Conservation (phyloP, 139 green algal species). For the Chlamydomonas schloesseri region DNA sequence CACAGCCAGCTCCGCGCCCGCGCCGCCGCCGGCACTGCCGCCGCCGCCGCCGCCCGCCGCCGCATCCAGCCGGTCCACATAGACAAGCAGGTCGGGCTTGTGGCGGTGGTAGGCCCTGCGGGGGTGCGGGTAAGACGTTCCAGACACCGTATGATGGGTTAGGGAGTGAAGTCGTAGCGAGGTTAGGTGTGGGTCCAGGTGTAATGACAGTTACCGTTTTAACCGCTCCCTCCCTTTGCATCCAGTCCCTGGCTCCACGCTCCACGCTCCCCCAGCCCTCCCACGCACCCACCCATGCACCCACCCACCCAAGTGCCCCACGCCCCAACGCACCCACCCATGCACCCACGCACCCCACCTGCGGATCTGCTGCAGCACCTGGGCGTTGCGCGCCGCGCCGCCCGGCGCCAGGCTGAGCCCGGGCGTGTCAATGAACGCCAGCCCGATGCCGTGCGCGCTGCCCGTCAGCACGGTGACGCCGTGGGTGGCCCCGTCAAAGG, state of each 20-base stretch:
- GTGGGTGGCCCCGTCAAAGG: constrained; percentile 58
- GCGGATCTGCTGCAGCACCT: constrained; percentile 58
- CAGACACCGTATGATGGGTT: no score
- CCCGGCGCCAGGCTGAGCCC: constrained; percentile 54
- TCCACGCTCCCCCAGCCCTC: no score
- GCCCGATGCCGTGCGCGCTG: constrained; percentile 35
- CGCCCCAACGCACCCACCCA: background rate
- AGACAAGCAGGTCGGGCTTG: constrained; percentile 69
- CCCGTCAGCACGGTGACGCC: constrained; percentile 42
- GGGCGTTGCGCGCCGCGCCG: constrained; percentile 43
- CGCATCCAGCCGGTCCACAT: constrained; percentile 64
- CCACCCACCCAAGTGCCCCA: no score
- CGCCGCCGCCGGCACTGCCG: background rate
- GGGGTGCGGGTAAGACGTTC: no score
- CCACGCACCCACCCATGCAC: no score
- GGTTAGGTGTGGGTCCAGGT: no score
- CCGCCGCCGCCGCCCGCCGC: constrained; percentile 16
- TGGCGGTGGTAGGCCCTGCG: constrained; percentile 56
- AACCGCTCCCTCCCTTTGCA: no score
- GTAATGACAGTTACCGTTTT: no score
- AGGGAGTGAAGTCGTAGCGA: no score
- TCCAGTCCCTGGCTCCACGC: no score
- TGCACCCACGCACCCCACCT: constrained; percentile 1
- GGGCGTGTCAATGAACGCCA: constrained; percentile 67
- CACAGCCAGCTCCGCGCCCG: constrained; percentile 52